These are phyloP conservation scores for Cryptococcus maquisensis DNA, from an alignment of 1,284 basidiomycete species.

Conservation along the genomic window DNA sequence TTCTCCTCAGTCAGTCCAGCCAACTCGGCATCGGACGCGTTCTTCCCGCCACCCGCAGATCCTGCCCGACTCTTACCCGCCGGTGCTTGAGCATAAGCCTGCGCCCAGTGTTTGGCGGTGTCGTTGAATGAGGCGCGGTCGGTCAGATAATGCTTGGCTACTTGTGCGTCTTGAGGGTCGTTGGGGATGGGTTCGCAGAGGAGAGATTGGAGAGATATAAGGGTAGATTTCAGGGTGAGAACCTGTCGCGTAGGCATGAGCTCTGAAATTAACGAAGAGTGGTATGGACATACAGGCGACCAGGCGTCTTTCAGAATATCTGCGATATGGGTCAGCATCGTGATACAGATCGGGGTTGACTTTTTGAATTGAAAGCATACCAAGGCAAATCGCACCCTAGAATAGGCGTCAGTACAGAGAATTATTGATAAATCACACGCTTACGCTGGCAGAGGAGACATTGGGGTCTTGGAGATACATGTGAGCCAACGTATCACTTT, in stretches of 20 bases:
- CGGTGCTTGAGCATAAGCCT: conserved; percentile 76
- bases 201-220: conserved; percentile 91
- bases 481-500: not conserved
- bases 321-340: not conserved
- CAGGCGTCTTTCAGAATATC: conserved; percentile 86
- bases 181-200: conserved; percentile 95
- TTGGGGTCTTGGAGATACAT: conserved; percentile 60
- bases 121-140: conserved; percentile 82
- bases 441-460: conserved; percentile 80
- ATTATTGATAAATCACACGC: conserved; percentile 13
- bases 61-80: conserved; percentile 16
- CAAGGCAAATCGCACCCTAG: conserved; percentile 50
- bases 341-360: not conserved
- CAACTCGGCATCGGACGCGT: conserved; percentile 42
- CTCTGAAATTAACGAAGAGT: conserved; percentile 55
- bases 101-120: conserved; percentile 91
- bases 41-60: conserved; percentile 16
- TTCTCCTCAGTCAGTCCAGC: conserved; percentile 52
- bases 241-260: conserved; percentile 50
- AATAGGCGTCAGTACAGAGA: not conserved
- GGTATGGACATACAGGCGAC: conserved; percentile 49
- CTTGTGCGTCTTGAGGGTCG: conserved; percentile 97
- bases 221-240: conserved; percentile 90
- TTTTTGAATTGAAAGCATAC: conserved; percentile 11
- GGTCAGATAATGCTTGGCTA: conserved; percentile 92